A percentile compares a stretch with the other conserved stretches of the same genome.
Evolutionary conservation across 106 monocot species (phyloP).

Genomic region (Allium cepa): DNA sequence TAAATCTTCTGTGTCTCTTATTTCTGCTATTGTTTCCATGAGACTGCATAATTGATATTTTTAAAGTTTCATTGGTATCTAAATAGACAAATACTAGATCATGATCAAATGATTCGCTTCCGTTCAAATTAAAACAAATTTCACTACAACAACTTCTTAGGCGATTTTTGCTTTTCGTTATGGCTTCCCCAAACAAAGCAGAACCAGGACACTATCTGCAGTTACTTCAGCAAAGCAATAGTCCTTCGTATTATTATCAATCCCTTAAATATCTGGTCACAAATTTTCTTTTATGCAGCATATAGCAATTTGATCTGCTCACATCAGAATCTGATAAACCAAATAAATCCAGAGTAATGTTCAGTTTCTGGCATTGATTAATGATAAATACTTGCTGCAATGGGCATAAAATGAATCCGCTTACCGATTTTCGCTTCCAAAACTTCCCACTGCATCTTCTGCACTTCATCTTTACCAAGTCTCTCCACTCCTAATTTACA

Average conservation of each 20-base stretch:
- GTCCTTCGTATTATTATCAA: slow-evolving; percentile 44
- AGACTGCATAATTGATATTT: too few species aligned
- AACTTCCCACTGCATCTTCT: slow-evolving; percentile 90
- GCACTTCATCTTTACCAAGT: slow-evolving; percentile 85
- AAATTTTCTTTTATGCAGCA: slow-evolving; percentile 82
- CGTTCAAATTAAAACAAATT: too few species aligned
- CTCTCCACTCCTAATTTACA: slow-evolving; percentile 77
- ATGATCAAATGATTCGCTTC: too few species aligned
- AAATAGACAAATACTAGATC: too few species aligned
- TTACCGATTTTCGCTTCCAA: slow-evolving; percentile 91
- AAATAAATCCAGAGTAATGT: too few species aligned
- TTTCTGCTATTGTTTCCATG: too few species aligned
- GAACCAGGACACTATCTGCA: slow-evolving; percentile 58
- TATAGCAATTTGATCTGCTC: slow-evolving; percentile 87
- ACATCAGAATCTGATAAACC: slow-evolving; percentile 6
- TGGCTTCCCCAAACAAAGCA: slow-evolving; percentile 95
- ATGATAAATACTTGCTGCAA: slow-evolving; percentile 45
- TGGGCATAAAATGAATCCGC: slow-evolving; percentile 96
- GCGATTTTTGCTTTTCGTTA: slow-evolving; percentile 88
- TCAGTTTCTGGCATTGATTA: too few species aligned
- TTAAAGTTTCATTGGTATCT: too few species aligned
- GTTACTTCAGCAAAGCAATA: slow-evolving; percentile 88
- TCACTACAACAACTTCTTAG: slow-evolving; percentile 98
- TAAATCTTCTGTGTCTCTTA: too few species aligned
- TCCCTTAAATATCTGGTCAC: slow-evolving; percentile 82